Base-by-base conservation (phyloP, 2,329 filamentous ascomycete genomes). In the Arthrobotrys conoides region DNA sequence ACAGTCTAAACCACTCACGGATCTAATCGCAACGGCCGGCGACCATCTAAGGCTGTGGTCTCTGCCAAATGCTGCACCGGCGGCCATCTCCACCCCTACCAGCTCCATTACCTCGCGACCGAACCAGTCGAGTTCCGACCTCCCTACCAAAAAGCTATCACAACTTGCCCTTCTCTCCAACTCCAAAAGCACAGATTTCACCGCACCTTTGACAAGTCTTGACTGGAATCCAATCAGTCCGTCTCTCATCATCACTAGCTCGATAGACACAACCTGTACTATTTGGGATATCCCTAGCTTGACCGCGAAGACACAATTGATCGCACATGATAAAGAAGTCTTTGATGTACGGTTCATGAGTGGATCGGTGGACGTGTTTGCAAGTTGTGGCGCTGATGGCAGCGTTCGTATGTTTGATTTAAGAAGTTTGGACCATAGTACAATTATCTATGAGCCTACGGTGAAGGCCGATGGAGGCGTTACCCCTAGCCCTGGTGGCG, bases 201-300 rank as follows among this genome's bases (percentile, higher is more conserved):
- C 96, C 4, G 96, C 96, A 14, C 96, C 96, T 20, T 89, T 99
- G 75, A 99, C 96, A 0, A 97, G 94, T 16, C 88, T 99, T 57
- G 96, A 99, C 84, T 99, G 96, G 96, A 99, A 99, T 83, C 97
- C 93, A 0, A 91, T 99, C 66, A 97, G 94, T 24, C 96, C 96
- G 0, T 97, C 95, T 84, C 87, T 99, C 68, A 99, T 99, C 83
- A 99, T 99, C 83, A 99, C 96, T 0, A 97, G 94, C 2, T 98
- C 94, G 84, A 99, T 99, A 83, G 96, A 99, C 83, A 99, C 96
- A 0, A 99, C 96, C 5, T 99, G 96, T 86, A 99, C 96, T 3
- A 99, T 99, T 81, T 99, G 96, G 96, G 96, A 99, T 84, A 99
- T 99, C 71, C 96, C 96, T 2, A 97, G 96, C 0, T 87, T 99